Evolutionary conservation across 257 asterid species (phyloP).

Genomic region (Solanum lycopersicoides): DNA sequence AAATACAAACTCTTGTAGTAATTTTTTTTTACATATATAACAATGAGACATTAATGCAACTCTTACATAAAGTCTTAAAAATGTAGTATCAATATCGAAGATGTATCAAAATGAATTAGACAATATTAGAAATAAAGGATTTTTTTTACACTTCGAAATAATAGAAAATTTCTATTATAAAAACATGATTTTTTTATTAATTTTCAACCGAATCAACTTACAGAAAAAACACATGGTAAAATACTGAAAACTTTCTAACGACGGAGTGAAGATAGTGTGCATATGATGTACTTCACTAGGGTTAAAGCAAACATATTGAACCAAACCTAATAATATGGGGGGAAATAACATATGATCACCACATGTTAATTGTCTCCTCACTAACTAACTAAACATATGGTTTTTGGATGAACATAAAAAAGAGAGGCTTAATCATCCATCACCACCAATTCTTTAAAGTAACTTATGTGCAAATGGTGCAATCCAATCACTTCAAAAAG

Average conservation of each 20-base stretch:
- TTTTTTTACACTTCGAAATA: rapidly evolving
- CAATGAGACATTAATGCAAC: background rate
- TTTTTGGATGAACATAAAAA: background rate
- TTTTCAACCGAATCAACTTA: background rate
- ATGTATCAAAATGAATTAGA: background rate
- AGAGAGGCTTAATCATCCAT: background rate
- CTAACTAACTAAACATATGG: background rate
- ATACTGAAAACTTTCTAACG: background rate
- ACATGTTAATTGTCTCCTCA: background rate
- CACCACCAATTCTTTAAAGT: background rate
- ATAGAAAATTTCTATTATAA: background rate
- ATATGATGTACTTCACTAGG: background rate
- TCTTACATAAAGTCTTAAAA: background rate
- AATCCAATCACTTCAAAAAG: background rate
- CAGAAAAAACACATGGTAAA: background rate
- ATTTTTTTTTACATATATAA: background rate
- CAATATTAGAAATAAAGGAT: rapidly evolving
- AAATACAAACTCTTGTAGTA: background rate
- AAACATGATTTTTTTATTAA: background rate
- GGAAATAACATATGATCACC: background rate
- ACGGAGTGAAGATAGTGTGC: background rate
- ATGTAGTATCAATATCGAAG: background rate
- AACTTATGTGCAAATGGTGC: background rate
- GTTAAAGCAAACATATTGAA: background rate
- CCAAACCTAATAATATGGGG: background rate